Conservation (phyloP, 2,329 filamentous ascomycete genomes). For the Dactylonectria macrodidyma region DNA sequence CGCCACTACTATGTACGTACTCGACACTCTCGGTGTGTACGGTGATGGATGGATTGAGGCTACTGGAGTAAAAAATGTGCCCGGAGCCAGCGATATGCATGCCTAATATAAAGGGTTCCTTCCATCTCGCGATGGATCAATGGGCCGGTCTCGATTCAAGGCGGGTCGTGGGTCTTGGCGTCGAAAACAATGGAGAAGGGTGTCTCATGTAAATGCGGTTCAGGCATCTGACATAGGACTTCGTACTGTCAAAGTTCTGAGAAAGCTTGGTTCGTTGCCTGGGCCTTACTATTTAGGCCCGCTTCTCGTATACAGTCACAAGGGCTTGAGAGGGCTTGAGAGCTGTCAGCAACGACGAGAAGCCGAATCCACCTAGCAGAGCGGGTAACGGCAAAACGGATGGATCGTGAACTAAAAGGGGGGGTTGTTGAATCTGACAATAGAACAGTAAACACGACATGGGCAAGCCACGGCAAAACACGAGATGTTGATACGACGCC, state of each 20-base stretch:
- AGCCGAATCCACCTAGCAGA: not conserved
- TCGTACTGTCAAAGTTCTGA: constrained; percentile 15
- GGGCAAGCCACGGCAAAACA: constrained; percentile 39
- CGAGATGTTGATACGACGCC: constrained; percentile 46
- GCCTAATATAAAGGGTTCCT: too few relatives aligned
- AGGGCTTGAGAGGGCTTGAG: not conserved
- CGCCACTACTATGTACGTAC: not conserved
- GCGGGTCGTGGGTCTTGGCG: not conserved
- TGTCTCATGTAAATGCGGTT: constrained; percentile 31
- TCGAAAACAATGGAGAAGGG: constrained; percentile 12
- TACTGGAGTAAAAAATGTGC: too few relatives aligned
- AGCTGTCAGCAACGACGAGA: not conserved
- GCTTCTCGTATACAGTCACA: not conserved
- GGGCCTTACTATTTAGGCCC: constrained; percentile 19
- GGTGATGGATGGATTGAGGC: not conserved
- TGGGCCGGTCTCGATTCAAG: constrained; percentile 30
- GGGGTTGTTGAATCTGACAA: constrained; percentile 26
- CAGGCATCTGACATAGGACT: not conserved
- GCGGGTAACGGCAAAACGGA: constrained; percentile 36
- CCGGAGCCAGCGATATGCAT: too few relatives aligned
- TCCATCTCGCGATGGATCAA: constrained; percentile 21
- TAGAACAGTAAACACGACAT: constrained; percentile 29
- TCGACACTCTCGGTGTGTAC: too few relatives aligned
- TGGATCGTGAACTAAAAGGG: constrained; percentile 18
- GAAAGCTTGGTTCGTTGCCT: constrained; percentile 30